phyloP scores from a whole-genome alignment of 306 rosid genomes.

The Quillaja saponaria region DNA sequence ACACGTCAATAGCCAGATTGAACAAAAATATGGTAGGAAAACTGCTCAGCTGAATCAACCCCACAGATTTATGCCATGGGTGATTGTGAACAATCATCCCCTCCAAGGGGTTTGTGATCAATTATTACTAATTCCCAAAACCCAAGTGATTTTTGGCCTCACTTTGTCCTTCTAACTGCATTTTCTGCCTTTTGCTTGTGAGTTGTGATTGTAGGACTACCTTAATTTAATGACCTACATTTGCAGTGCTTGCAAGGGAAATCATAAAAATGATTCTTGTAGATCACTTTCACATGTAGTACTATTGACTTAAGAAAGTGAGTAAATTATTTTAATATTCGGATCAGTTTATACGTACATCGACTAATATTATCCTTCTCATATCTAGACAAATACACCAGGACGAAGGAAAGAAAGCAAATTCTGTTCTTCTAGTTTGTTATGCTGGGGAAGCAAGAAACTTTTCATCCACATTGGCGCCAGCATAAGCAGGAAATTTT shows the following conservation, averaged over 20 bases:
- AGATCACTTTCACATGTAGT: constrained; percentile 27
- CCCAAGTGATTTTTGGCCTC: constrained; percentile 5
- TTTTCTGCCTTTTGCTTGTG: constrained; percentile 7
- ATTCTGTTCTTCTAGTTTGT: constrained; percentile 43
- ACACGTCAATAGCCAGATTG: constrained; percentile 49
- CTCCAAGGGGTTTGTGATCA: constrained; percentile 63
- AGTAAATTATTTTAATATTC: too few relatives aligned
- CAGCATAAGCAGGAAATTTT: constrained; percentile 17
- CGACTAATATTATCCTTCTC: too few relatives aligned
- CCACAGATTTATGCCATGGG: constrained; percentile 84
- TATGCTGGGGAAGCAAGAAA: constrained; percentile 32
- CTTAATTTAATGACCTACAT: constrained; percentile 54
- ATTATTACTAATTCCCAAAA: neutral
- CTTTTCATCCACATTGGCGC: constrained; percentile 27
- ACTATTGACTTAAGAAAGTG: neutral
- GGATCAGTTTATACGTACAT: too few relatives aligned
- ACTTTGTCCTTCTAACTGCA: neutral
- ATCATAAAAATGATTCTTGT: constrained; percentile 52
- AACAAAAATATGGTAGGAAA: constrained; percentile 54
- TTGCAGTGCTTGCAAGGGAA: constrained; percentile 61
- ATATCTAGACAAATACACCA: too few relatives aligned
- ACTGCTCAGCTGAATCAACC: constrained; percentile 66
- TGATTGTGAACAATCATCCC: constrained; percentile 67
- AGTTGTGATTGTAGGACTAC: constrained; percentile 51
- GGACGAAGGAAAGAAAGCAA: constrained; percentile 12